phyloP scores from a whole-genome alignment of 495 filamentous ascomycete genomes.

The Glutinoglossum americanum region DNA sequence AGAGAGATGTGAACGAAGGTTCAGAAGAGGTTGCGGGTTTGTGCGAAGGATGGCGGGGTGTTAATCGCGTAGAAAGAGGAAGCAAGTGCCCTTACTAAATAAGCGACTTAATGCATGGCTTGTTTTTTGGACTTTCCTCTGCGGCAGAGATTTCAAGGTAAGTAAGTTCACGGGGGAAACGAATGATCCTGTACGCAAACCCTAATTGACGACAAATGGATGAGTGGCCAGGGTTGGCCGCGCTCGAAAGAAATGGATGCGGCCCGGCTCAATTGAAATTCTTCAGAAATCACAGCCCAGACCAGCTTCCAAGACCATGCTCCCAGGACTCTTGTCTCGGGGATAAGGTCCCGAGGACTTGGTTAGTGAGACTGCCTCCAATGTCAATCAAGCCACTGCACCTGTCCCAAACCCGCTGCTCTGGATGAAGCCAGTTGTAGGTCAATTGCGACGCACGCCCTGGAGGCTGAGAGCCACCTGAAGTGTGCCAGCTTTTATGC shows the following conservation, averaged over 20 bases:
- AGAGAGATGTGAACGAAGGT: background rate
- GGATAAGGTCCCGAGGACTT: background rate
- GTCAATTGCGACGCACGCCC: background rate
- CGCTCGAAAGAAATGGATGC: background rate
- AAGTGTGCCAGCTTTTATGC: background rate
- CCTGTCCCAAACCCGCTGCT: background rate
- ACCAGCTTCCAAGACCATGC: background rate
- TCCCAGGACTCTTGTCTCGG: background rate
- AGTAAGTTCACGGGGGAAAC: background rate
- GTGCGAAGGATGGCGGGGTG: slow-evolving; percentile 1
- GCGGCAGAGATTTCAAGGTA: background rate
- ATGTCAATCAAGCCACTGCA: background rate
- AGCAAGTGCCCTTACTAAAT: background rate
- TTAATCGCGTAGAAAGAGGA: background rate
- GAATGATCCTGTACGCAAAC: background rate
- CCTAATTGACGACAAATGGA: background rate
- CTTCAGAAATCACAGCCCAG: background rate
- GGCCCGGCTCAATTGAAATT: background rate
- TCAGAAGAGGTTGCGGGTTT: background rate
- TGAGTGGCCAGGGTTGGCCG: background rate
- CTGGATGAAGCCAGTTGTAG: background rate
- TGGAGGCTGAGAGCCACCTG: background rate
- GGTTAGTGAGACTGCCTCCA: background rate
- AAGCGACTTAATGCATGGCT: background rate
- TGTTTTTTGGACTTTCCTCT: background rate